A percentile compares a stretch with the other conserved stretches of the same genome.
Conservation (phyloP, 2,329 filamentous ascomycete species). For the Aspergillus amoenus region DNA sequence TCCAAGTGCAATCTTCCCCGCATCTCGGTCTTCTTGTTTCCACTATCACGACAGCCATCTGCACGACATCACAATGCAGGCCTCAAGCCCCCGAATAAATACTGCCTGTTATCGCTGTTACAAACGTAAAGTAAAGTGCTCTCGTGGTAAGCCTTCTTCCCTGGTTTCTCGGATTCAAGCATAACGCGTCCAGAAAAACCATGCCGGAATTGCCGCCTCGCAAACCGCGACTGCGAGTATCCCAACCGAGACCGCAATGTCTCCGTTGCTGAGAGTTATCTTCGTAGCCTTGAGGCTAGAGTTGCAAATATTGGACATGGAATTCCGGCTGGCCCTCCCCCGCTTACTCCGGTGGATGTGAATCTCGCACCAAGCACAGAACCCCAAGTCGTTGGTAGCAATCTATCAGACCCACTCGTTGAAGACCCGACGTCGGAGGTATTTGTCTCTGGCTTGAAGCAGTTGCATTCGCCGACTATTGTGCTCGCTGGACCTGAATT, state of each 20-base stretch:
- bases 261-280: background rate
- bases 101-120: constrained; percentile 3
- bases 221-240: background rate
- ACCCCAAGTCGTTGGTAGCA: background rate
- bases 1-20: background rate
- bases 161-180: background rate
- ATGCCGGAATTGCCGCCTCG: background rate
- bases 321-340: background rate
- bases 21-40: background rate
- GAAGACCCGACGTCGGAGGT: background rate
- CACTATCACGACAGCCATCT: background rate
- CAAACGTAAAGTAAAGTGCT: constrained; percentile 6
- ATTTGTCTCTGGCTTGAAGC: background rate
- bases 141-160: background rate
- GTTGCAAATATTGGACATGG: background rate
- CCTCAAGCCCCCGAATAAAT: background rate
- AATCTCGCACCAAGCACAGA: background rate
- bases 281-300: background rate
- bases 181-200: background rate
- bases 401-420: background rate
- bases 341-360: background rate
- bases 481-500: background rate
- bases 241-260: background rate
- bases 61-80: background rate
- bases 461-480: background rate